phyloP scores from a whole-genome alignment of 495 filamentous ascomycete genomes.

The Neurospora sp. region DNA sequence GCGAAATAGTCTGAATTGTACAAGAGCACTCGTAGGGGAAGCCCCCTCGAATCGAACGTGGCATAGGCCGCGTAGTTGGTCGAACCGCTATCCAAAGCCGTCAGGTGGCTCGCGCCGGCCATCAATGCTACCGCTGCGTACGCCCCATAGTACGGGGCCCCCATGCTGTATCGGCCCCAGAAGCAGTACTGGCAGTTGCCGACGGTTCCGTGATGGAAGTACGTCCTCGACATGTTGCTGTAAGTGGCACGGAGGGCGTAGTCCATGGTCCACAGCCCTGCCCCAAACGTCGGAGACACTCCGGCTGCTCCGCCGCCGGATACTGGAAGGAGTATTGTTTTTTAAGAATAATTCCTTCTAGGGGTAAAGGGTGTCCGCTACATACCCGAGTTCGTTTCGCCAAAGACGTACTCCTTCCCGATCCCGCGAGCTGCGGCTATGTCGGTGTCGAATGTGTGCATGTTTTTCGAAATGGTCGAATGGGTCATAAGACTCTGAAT shows the following conservation, averaged over 20 bases:
- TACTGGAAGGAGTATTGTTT: constrained; percentile 9
- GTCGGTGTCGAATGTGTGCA: constrained; percentile 40
- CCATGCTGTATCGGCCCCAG: constrained; percentile 47
- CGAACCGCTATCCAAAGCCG: constrained; percentile 39
- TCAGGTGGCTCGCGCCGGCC: constrained; percentile 39
- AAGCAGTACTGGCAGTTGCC: constrained; percentile 54
- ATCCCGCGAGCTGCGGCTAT: constrained; percentile 32
- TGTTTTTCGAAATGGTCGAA: constrained; percentile 25
- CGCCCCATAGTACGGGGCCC: constrained; percentile 49
- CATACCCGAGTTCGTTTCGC: constrained; percentile 50
- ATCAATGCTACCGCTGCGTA: constrained; percentile 44
- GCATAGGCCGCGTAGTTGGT: constrained; percentile 44
- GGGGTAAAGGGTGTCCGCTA: not conserved
- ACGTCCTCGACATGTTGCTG: constrained; percentile 40
- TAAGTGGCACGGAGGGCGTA: constrained; percentile 40
- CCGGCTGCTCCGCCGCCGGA: constrained; percentile 39
- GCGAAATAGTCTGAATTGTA: constrained; percentile 51
- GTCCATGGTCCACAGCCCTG: constrained; percentile 51
- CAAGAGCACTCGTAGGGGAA: constrained; percentile 35
- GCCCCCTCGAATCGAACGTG: constrained; percentile 31
- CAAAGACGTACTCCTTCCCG: constrained; percentile 46
- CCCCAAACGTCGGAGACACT: constrained; percentile 48
- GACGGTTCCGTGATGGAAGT: constrained; percentile 54
- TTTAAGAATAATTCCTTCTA: too few species aligned
- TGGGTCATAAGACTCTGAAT: constrained; percentile 44